Conservation (phyloP, 139 green algal genomes). For the Pseudopediastrum boryanum region DNA sequence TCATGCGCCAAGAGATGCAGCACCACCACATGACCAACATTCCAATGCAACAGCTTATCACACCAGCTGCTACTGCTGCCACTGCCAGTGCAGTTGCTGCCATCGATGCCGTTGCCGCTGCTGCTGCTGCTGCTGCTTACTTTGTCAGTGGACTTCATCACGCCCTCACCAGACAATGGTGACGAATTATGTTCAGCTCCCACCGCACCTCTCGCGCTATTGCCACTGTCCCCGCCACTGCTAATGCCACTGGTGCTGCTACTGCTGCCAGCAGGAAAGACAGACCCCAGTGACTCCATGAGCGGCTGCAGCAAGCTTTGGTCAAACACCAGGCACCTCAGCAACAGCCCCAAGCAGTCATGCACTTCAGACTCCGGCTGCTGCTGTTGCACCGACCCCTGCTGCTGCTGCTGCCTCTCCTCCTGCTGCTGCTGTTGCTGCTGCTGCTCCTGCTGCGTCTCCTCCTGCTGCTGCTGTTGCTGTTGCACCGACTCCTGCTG, state of each 20-base stretch:
- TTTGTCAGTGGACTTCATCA: too few relatives aligned
- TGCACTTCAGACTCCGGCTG: constrained; percentile 1
- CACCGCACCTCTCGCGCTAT: neutral
- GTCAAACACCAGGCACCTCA: constrained; percentile 13
- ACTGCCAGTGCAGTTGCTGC: constrained; percentile 13
- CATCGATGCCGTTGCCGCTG: neutral
- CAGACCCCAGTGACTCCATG: constrained; percentile 15
- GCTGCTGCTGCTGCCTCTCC: neutral
- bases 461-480: constrained; percentile 1
- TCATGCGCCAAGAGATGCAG: constrained; percentile 7
- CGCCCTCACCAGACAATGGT: too few relatives aligned
- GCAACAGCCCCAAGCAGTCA: constrained; percentile 27
- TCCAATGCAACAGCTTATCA: neutral
- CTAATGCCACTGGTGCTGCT: neutral
- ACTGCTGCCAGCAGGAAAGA: neutral
- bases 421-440: neutral
- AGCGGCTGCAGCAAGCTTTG: neutral
- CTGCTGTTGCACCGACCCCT: neutral
- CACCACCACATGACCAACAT: constrained; percentile 10
- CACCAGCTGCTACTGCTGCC: neutral
- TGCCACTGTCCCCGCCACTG: neutral
- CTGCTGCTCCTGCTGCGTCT: neutral
- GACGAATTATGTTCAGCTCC: too few relatives aligned
- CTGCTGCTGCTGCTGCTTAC: constrained; percentile 9
- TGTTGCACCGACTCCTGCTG: neutral